These are phyloP conservation scores for Marasmius sp. DNA, from an alignment of 1,284 basidiomycete species.

Conservation along the genomic window DNA sequence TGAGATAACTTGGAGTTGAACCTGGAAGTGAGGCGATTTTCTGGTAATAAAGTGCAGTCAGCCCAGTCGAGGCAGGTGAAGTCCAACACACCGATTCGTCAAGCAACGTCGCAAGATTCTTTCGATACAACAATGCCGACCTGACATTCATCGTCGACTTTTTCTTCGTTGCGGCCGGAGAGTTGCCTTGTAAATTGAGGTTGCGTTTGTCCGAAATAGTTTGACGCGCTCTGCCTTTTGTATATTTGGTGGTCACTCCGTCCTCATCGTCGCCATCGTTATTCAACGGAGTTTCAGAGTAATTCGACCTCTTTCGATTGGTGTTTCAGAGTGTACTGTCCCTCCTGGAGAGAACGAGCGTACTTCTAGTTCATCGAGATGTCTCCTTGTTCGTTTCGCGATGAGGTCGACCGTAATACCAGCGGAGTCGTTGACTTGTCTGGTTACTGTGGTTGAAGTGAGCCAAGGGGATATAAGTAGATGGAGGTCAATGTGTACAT, in stretches of 20 bases:
- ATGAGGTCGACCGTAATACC: slow-evolving; percentile 62
- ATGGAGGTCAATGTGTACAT: slow-evolving; percentile 28
- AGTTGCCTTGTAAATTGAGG: slow-evolving; percentile 42
- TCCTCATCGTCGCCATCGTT: slow-evolving; percentile 47
- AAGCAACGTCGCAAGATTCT: slow-evolving; percentile 66
- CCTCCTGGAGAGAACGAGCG: slow-evolving; percentile 5
- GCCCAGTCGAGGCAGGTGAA: not conserved
- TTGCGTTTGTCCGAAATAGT: slow-evolving; percentile 73
- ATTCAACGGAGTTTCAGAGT: slow-evolving; percentile 58
- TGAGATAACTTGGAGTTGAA: slow-evolving; percentile 56
- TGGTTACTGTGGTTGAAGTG: slow-evolving; percentile 28
- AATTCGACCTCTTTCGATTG: slow-evolving; percentile 62
- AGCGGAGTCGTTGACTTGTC: slow-evolving; percentile 44
- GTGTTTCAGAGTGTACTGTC: not conserved
- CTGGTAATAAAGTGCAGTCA: slow-evolving; percentile 33
- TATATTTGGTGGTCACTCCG: slow-evolving; percentile 36
- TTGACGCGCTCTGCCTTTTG: slow-evolving; percentile 69
- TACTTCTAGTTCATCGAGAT: slow-evolving; percentile 83
- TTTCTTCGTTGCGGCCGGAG: slow-evolving; percentile 59
- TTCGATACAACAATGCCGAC: slow-evolving; percentile 76
- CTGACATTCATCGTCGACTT: slow-evolving; percentile 80
- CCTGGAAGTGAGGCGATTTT: slow-evolving; percentile 55
- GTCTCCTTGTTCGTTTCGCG: slow-evolving; percentile 70
- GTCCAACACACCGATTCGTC: slow-evolving; percentile 70
- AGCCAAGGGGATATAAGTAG: slow-evolving; percentile 12